These are phyloP conservation scores for Cladophialophora exuberans DNA, from an alignment of 2,329 filamentous ascomycete species.

Conservation along the genomic window DNA sequence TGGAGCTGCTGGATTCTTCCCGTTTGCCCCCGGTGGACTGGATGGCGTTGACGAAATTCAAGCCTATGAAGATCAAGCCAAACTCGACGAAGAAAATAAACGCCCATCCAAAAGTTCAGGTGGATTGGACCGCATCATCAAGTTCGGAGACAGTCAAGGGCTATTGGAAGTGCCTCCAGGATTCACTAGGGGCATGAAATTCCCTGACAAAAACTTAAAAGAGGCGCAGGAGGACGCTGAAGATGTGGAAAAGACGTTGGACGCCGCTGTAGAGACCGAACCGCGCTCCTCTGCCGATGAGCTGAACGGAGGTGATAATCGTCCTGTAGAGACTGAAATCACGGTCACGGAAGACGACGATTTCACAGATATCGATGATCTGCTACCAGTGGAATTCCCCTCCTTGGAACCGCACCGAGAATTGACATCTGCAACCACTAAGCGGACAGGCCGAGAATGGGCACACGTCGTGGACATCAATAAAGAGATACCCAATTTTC, in stretches of 20 bases:
- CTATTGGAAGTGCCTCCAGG: conserved; percentile 83
- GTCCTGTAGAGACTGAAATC: conserved; percentile 11
- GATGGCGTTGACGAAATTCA: conserved; percentile 85
- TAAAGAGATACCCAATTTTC: conserved; percentile 89
- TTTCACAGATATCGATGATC: conserved; percentile 74
- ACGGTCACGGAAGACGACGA: conserved; percentile 43
- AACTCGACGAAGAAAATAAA: conserved; percentile 52
- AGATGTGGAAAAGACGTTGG: conserved; percentile 69
- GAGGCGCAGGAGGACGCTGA: conserved; percentile 65
- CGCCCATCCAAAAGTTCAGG: conserved; percentile 41
- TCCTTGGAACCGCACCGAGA: conserved; percentile 82
- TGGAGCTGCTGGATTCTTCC: conserved; percentile 90
- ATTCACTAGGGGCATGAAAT: conserved; percentile 75
- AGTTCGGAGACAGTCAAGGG: conserved; percentile 75
- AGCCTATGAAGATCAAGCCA: conserved; percentile 76
- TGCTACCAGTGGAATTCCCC: conserved; percentile 91
- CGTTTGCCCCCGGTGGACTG: conserved; percentile 87
- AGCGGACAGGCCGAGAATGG: conserved; percentile 83
- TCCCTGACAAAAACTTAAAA: conserved; percentile 63
- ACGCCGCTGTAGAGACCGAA: conserved; percentile 43
- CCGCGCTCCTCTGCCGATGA: conserved; percentile 22
- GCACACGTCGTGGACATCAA: conserved; percentile 98
- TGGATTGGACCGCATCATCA: conserved; percentile 81
- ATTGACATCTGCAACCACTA: conserved; percentile 70
- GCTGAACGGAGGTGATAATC: conserved; percentile 11